Conservation (phyloP, 2,329 filamentous ascomycete species). For the Exophiala bonariae region DNA sequence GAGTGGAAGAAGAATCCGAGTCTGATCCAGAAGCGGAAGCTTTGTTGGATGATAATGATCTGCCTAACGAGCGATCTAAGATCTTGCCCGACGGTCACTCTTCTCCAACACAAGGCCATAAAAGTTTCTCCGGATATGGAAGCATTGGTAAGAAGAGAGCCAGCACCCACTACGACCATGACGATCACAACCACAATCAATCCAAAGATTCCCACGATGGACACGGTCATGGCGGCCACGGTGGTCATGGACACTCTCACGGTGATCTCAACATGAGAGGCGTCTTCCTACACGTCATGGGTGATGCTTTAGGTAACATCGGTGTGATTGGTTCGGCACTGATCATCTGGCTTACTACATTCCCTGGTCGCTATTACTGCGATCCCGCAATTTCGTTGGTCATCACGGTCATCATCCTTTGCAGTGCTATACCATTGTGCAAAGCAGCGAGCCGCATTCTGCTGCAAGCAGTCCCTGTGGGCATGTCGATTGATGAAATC, state of each 20-base stretch:
- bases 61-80: conserved; percentile 32
- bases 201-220: conserved; percentile 55
- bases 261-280: conserved; percentile 92
- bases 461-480: conserved; percentile 87
- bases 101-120: conserved; percentile 29
- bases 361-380: conserved; percentile 78
- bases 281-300: conserved; percentile 64
- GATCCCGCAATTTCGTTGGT: conserved; percentile 91
- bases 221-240: conserved; percentile 59
- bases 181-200: conserved; percentile 77
- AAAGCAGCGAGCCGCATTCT: conserved; percentile 70
- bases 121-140: conserved; percentile 21
- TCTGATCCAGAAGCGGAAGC: conserved; percentile 50
- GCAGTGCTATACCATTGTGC: conserved; percentile 51
- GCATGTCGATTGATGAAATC: conserved; percentile 85
- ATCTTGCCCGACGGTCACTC: conserved; percentile 19
- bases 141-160: conserved; percentile 26
- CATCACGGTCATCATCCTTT: conserved; percentile 76
- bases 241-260: conserved; percentile 68
- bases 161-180: conserved; percentile 52
- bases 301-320: conserved; percentile 49
- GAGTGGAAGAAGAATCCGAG: conserved; percentile 55
- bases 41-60: conserved; percentile 33
- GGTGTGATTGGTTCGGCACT: conserved; percentile 64
- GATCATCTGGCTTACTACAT: conserved; percentile 87